These are phyloP conservation scores for Zygoascus flipseniorum DNA, from an alignment of 805 yeast species.

Conservation along the genomic window DNA sequence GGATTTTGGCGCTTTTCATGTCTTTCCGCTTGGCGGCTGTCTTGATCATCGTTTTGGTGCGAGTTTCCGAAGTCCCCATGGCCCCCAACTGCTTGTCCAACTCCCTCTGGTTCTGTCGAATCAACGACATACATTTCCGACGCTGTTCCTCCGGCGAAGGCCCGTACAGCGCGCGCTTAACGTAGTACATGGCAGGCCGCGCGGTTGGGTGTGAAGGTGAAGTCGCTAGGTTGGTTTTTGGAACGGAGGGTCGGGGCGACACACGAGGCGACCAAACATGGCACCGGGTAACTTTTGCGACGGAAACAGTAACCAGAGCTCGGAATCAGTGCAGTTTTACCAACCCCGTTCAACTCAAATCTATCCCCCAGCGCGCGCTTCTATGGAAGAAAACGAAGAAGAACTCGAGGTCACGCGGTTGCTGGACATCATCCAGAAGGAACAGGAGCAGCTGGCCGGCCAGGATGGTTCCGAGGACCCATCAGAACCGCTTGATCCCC, in stretches of 20 bases:
- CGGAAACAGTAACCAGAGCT: background rate
- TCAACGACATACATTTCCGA: slow-evolving; percentile 66
- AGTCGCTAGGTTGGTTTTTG: too few species aligned
- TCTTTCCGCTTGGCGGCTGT: slow-evolving; percentile 72
- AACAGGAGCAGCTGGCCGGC: slow-evolving; percentile 1
- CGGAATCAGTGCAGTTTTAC: background rate
- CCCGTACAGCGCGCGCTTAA: slow-evolving; percentile 88
- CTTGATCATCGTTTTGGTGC: slow-evolving; percentile 70
- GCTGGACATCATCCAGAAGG: slow-evolving; percentile 9
- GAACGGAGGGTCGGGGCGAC: too few species aligned
- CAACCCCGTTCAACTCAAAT: background rate
- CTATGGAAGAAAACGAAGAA: slow-evolving; percentile 1
- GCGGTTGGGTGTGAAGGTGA: too few species aligned
- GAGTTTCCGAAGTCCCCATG: slow-evolving; percentile 51
- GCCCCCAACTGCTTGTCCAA: slow-evolving; percentile 68
- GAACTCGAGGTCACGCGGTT: slow-evolving; percentile 6
- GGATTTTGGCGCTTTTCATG: slow-evolving; percentile 59
- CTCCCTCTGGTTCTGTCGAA: slow-evolving; percentile 79
- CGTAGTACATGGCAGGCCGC: slow-evolving; percentile 55
- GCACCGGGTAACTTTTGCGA: background rate
- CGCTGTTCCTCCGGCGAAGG: slow-evolving; percentile 86
- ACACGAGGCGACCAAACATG: background rate
- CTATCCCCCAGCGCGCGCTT: background rate
- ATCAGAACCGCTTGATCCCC: background rate
- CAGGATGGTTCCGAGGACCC: background rate